These are phyloP conservation scores for Leucoagaricus sp. DNA, from an alignment of 1,284 basidiomycete species.

Conservation along the genomic window DNA sequence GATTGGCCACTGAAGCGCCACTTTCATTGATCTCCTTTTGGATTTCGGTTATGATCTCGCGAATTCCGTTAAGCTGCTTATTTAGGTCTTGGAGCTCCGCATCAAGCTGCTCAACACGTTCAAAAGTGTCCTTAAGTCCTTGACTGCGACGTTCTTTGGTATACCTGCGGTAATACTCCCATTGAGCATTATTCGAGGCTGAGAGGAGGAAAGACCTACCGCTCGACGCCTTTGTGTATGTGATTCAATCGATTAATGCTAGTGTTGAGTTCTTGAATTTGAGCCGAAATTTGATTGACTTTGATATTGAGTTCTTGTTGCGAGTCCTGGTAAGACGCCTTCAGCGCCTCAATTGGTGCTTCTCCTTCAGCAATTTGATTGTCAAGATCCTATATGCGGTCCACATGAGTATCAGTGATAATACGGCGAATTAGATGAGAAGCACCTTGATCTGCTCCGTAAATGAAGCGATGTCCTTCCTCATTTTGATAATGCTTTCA, in stretches of 20 bases:
- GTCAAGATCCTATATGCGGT: conserved; percentile 77
- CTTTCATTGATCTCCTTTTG: conserved; percentile 78
- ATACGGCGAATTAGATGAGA: too few species aligned
- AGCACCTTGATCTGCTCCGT: conserved; percentile 52
- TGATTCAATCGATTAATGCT: conserved; percentile 64
- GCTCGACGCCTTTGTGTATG: conserved; percentile 63
- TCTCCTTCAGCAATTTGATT: conserved; percentile 61
- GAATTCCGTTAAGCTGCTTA: conserved; percentile 53
- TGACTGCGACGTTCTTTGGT: conserved; percentile 68
- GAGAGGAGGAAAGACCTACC: conserved; percentile 36
- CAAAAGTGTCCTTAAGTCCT: conserved; percentile 62
- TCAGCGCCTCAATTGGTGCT: conserved; percentile 68
- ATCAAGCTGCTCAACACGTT: conserved; percentile 63
- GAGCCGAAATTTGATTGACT: conserved; percentile 52
- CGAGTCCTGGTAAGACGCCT: conserved; percentile 57
- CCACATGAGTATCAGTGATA: too few species aligned
- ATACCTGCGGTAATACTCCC: conserved; percentile 52
- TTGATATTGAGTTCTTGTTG: conserved; percentile 54
- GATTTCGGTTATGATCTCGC: conserved; percentile 53
- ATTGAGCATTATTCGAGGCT: background rate
- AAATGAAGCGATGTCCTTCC: conserved; percentile 52
- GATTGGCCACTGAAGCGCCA: conserved; percentile 68
- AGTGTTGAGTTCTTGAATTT: conserved; percentile 67
- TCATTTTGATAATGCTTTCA: conserved; percentile 68
- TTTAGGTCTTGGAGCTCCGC: conserved; percentile 58